Evolutionary conservation across 108 stramenopile species (phyloP).

Genomic region (Skeletonema potamos): DNA sequence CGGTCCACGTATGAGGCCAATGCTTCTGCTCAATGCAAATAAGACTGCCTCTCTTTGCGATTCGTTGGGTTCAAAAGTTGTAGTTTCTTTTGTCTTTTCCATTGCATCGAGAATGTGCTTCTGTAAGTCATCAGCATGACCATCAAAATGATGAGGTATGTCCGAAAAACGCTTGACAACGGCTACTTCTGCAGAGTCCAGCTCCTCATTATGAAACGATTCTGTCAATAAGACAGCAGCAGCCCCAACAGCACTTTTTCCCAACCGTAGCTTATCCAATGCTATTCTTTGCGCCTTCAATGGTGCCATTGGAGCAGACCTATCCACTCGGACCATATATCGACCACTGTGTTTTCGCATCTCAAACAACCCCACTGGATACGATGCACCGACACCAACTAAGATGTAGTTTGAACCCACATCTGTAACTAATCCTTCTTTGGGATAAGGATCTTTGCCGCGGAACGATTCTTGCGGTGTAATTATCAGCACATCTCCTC

Average conservation of each 20-base stretch:
- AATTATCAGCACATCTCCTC: constrained; percentile 60
- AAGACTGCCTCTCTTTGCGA: constrained; percentile 59
- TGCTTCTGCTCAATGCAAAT: constrained; percentile 50
- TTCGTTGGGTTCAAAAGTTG: constrained; percentile 54
- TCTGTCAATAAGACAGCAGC: constrained; percentile 36
- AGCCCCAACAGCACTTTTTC: constrained; percentile 41
- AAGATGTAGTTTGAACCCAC: constrained; percentile 55
- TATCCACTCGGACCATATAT: constrained; percentile 63
- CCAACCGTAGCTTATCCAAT: constrained; percentile 34
- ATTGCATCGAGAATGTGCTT: constrained; percentile 26
- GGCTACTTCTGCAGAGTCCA: too few relatives aligned
- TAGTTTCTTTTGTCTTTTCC: constrained; percentile 15
- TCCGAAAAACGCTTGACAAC: too few relatives aligned
- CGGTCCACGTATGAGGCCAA: constrained; percentile 56
- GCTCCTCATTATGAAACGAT: constrained; percentile 8
- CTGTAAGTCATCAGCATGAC: constrained; percentile 22
- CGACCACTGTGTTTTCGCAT: constrained; percentile 47
- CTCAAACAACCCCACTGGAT: constrained; percentile 70
- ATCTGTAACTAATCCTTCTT: constrained; percentile 64
- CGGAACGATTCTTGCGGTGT: constrained; percentile 37
- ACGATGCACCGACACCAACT: constrained; percentile 52
- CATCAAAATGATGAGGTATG: constrained; percentile 18
- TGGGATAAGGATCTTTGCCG: constrained; percentile 37
- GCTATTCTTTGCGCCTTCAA: constrained; percentile 54
- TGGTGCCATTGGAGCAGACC: constrained; percentile 43